phyloP scores from a whole-genome alignment of 1,139 yeast genomes.

The Trichomonascaceae sp. region DNA sequence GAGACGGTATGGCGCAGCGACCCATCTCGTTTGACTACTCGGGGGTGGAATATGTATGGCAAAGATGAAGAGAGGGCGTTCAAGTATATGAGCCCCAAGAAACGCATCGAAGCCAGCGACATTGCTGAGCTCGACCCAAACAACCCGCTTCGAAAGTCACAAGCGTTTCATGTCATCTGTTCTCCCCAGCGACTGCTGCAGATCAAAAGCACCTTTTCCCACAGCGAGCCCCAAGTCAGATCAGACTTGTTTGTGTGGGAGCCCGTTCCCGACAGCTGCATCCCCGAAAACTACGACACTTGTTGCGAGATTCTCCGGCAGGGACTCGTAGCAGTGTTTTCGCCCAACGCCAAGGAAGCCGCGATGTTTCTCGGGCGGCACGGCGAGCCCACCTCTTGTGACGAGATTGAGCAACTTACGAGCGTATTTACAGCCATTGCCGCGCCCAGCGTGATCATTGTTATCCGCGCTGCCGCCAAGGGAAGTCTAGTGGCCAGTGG shows the following conservation, averaged over 20 bases:
- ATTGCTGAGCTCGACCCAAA: constrained; percentile 32
- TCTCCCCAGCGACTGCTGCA: constrained; percentile 45
- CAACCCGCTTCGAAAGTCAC: constrained; percentile 28
- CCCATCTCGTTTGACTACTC: constrained; percentile 45
- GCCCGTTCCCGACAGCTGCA: constrained; percentile 72
- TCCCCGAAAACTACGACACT: constrained; percentile 32
- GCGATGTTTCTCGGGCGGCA: constrained; percentile 38
- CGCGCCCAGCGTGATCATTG: constrained; percentile 27
- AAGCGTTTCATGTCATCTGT: constrained; percentile 61
- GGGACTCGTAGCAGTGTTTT: constrained; percentile 40
- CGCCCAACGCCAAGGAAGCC: constrained; percentile 82
- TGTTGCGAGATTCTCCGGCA: constrained; percentile 32
- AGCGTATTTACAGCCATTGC: constrained; percentile 20
- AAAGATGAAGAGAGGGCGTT: constrained; percentile 43
- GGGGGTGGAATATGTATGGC: constrained; percentile 70
- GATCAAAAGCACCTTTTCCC: constrained; percentile 29
- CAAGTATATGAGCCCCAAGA: constrained; percentile 47
- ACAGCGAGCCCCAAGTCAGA: constrained; percentile 3
- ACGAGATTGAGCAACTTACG: constrained; percentile 34
- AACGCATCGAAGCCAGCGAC: constrained; percentile 51
- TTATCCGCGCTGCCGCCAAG: constrained; percentile 55
- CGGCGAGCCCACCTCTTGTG: constrained; percentile 30
- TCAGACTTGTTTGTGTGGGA: constrained; percentile 47
- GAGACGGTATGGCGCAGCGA: constrained; percentile 45
- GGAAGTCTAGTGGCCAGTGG: constrained; percentile 37